phyloP scores from a whole-genome alignment of 148 eudicot species.

The Beta vulgaris region DNA sequence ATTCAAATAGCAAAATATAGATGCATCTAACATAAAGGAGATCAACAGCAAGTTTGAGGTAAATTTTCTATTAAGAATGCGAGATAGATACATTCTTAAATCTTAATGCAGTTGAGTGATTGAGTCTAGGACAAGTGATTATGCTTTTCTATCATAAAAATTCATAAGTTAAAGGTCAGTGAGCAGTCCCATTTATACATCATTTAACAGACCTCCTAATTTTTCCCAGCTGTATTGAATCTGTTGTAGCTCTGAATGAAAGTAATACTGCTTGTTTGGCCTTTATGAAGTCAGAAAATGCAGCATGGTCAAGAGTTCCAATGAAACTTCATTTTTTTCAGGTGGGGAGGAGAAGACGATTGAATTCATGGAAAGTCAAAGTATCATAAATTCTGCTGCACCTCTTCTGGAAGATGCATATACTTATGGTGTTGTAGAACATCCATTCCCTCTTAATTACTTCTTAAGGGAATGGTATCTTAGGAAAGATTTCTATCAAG shows the following conservation, averaged over 20 bases:
- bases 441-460: constrained; percentile 88
- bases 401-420: constrained; percentile 90
- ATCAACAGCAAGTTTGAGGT: too few species aligned
- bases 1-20: too few species aligned
- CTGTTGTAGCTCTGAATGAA: background rate
- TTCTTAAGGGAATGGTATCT: constrained; percentile 83
- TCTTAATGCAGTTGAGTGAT: too few species aligned
- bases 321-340: constrained; percentile 23
- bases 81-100: too few species aligned
- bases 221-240: background rate
- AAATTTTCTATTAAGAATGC: too few species aligned
- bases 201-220: too few species aligned
- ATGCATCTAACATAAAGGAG: too few species aligned
- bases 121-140: too few species aligned
- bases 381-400: constrained; percentile 50
- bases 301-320: background rate
- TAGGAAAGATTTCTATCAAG: constrained; percentile 87
- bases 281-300: constrained; percentile 11
- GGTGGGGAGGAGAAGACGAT: constrained; percentile 93
- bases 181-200: too few species aligned
- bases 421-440: constrained; percentile 84
- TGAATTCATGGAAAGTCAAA: constrained; percentile 78
- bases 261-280: background rate
- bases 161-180: too few species aligned
- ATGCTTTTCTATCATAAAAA: too few species aligned